Percentiles rank a stretch among this genome's conserved stretches.
Conservation (phyloP, 371 early-diverging fungal species). For the Mortierella sp. region DNA sequence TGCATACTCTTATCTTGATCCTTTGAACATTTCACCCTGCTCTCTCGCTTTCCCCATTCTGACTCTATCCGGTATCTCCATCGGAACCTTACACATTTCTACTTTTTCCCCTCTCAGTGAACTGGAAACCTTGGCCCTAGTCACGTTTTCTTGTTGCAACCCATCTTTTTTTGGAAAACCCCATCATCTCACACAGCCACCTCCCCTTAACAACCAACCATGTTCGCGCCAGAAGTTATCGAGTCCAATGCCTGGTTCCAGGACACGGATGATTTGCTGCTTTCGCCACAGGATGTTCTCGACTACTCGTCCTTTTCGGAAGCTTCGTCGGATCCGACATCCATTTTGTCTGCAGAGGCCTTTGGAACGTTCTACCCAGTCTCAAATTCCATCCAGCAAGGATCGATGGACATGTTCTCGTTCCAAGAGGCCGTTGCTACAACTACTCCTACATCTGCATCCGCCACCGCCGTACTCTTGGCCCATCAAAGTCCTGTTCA, state of each 20-base stretch:
- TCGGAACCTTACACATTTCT: constrained; percentile 25
- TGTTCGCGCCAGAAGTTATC: not conserved
- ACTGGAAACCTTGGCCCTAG: not conserved
- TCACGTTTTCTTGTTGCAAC: constrained; percentile 12
- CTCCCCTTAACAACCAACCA: not conserved
- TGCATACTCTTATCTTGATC: too few species aligned
- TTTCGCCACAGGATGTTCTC: constrained; percentile 34
- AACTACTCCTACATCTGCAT: not conserved
- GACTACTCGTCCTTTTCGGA: constrained; percentile 40
- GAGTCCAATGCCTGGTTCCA: constrained; percentile 29
- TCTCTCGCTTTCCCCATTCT: too few species aligned
- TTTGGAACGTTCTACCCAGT: constrained; percentile 17
- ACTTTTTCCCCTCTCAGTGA: constrained; percentile 4
- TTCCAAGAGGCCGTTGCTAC: constrained; percentile 29
- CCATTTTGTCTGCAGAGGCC: constrained; percentile 25
- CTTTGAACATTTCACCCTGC: too few species aligned
- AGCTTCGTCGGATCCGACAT: constrained; percentile 8
- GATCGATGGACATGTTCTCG: constrained; percentile 17
- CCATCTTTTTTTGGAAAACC: not conserved
- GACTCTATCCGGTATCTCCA: not conserved
- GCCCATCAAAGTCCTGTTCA: constrained; percentile 2
- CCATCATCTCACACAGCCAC: constrained; percentile 1
- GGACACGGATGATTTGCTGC: constrained; percentile 25
- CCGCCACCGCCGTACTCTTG: not conserved
- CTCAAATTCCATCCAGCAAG: not conserved